Conservation (phyloP, 2,329 filamentous ascomycete species). For the Aciculosporium take region DNA sequence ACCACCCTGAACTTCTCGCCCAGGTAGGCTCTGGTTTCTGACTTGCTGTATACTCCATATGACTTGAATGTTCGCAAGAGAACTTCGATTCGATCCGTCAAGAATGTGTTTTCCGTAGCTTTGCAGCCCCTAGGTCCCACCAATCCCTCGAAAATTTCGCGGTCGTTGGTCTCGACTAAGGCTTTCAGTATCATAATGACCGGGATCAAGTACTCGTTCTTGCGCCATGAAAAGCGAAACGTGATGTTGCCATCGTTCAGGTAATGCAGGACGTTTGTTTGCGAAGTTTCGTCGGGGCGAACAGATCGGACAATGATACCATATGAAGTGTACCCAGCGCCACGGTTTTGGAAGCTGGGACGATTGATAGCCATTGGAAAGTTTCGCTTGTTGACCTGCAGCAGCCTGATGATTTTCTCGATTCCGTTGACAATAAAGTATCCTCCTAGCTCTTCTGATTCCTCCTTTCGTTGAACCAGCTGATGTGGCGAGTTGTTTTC, state of each 20-base stretch:
- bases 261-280: conserved; percentile 95
- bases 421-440: conserved; percentile 98
- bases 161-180: conserved; percentile 86
- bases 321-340: conserved; percentile 72
- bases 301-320: conserved; percentile 88
- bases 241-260: conserved; percentile 91
- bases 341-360: conserved; percentile 78
- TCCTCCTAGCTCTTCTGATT: conserved; percentile 88
- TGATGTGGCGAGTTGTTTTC: conserved; percentile 70
- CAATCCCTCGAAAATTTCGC: conserved; percentile 89
- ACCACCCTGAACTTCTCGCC: conserved; percentile 86
- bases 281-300: conserved; percentile 91
- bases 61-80: conserved; percentile 85
- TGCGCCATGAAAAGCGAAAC: conserved; percentile 94
- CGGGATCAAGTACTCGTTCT: conserved; percentile 91
- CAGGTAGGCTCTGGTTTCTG: conserved; percentile 71
- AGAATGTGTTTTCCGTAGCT: conserved; percentile 74
- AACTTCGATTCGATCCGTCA: conserved; percentile 87
- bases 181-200: conserved; percentile 96
- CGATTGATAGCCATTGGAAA: conserved; percentile 91
- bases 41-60: conserved; percentile 70
- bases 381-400: conserved; percentile 82
- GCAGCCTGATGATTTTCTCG: conserved; percentile 87
- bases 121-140: conserved; percentile 66
- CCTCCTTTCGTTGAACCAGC: conserved; percentile 78